These are phyloP conservation scores for Trametes meyenii DNA, from an alignment of 768 basidiomycete genomes.

Conservation along the genomic window DNA sequence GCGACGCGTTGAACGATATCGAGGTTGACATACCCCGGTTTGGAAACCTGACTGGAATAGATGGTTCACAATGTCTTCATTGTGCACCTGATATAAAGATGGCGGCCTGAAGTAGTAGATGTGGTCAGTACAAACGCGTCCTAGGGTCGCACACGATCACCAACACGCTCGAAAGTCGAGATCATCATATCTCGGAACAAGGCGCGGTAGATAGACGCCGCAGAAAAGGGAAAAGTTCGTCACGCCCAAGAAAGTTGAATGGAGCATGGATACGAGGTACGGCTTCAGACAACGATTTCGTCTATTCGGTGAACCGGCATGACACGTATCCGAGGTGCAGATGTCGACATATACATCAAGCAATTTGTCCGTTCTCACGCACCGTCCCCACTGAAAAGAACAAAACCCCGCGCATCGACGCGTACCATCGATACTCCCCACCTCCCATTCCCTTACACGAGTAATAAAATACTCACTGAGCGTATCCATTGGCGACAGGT, in stretches of 20 bases:
- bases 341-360: no score
- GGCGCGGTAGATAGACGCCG: conserved; percentile 14
- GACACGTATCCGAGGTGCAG: no score
- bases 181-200: conserved; percentile 2
- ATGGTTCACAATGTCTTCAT: conserved; percentile 78
- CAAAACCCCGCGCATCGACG: neutral
- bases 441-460: neutral
- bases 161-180: neutral
- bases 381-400: neutral
- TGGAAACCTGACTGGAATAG: conserved; percentile 81
- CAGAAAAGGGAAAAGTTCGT: neutral
- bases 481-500: conserved; percentile 50
- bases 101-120: conserved; percentile 1
- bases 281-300: neutral
- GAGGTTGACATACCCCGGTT: conserved; percentile 63
- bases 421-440: neutral
- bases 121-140: neutral
- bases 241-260: neutral
- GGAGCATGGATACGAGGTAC: neutral
- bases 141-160: neutral
- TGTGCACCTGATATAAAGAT: conserved; percentile 62
- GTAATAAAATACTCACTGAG: conserved; percentile 48
- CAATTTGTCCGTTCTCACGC: no score
- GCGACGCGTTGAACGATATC: neutral
- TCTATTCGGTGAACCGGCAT: no score